A percentile compares a stretch with the other conserved stretches of the same genome.
Evolutionary conservation across 306 rosid genomes (phyloP).

Genomic region (Rosa persica): DNA sequence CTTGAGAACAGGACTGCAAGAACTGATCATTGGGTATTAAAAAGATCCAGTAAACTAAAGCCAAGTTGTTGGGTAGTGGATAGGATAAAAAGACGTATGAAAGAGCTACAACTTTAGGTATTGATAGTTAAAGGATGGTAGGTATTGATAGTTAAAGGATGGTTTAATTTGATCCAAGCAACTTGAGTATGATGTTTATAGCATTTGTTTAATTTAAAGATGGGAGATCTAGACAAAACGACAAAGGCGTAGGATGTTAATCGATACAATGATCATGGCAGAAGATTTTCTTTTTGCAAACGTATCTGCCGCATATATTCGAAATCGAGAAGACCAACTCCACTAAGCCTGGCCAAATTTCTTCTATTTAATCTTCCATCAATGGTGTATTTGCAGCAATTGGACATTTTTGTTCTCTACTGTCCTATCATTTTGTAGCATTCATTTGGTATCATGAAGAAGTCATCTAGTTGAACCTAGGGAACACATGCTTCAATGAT

Average conservation of each 20-base stretch:
- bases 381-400: too few species aligned
- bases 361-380: not conserved
- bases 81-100: not conserved
- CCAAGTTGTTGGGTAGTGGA: not conserved
- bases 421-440: too few species aligned
- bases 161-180: not conserved
- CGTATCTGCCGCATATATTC: not conserved
- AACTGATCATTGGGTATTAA: not conserved
- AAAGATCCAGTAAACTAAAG: not conserved
- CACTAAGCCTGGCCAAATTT: too few species aligned
- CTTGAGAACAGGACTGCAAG: not conserved
- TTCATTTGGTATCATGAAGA: too few species aligned
- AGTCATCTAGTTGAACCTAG: too few species aligned
- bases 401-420: too few species aligned
- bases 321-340: not conserved
- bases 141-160: too few species aligned
- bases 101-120: not conserved
- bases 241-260: not conserved
- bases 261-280: not conserved
- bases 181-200: not conserved
- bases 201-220: not conserved
- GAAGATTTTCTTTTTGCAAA: not conserved
- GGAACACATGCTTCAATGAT: too few species aligned
- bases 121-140: not conserved
- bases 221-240: not conserved